Base-by-base conservation (phyloP, 1,139 yeast genomes). In the Arxiozyma heterogenica region DNA sequence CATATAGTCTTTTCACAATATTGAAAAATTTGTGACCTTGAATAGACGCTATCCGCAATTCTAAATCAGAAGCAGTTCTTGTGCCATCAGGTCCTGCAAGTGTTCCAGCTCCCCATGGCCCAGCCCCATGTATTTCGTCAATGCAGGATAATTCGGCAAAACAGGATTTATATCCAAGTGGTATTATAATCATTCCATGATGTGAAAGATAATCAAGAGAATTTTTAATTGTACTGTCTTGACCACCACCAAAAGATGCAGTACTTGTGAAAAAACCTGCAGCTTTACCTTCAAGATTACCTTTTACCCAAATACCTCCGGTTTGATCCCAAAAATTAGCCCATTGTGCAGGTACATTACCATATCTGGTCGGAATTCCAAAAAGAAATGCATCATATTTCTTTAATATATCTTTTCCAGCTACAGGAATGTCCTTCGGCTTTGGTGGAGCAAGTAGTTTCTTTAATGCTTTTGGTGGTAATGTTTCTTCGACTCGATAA, bases 401-500 rank as follows among this genome's bases (percentile, higher is more conserved):
- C 18, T 52, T 49, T 18, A 58, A 50, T 17, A 54, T 55, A n/a
- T 50, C 55, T 44, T 52, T 53, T 21, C 54, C 50, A 12, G 55
- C 59, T n/a, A 78, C 67, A 79, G 86, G 54, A 77, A 79, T 45
- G 17, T 50, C 53, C 9, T 77, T 75, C 57, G 84, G 76, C 67
- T 76, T 82, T 30, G 55, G 49, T 11, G 59, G 57, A 6, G 60
- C 61, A 48, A 52, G 51, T 49, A 57, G 51, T 21, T 68, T 59
- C 20, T 66, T 63, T 62, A 86, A 74, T 9, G 52, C 53, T 3
- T 57, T 57, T 21, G 73, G 75, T 41, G 81, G 65, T 55, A 86
- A 74, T 51, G 94, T 86, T 74, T 87, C 95, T 22, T 51, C 81
- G 57, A 87, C 81, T 74, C 85, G 90, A 74, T 69, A 84, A 59